Evolutionary conservation across 2,329 filamentous ascomycete species (phyloP).

Genomic region (Tolypocladium cylindrosporum): DNA sequence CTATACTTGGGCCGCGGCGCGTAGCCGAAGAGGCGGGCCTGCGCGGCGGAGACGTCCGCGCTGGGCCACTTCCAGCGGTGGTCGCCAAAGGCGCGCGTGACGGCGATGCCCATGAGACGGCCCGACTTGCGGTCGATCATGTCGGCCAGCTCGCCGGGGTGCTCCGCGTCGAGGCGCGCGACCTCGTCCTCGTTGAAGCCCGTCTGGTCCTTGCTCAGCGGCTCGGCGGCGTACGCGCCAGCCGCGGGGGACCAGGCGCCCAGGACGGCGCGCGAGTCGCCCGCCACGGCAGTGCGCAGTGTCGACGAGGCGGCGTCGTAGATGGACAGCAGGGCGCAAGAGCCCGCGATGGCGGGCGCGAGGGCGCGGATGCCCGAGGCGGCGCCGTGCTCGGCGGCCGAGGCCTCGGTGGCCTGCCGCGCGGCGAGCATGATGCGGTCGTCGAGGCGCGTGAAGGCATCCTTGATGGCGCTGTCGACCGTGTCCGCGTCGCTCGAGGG

Average conservation of each 20-base stretch:
- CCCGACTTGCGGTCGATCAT: constrained; percentile 38
- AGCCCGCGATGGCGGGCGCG: constrained; percentile 35
- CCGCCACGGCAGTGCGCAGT: constrained; percentile 54
- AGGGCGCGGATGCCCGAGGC: constrained; percentile 20
- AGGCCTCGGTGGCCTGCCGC: constrained; percentile 16
- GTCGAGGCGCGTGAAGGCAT: constrained; percentile 46
- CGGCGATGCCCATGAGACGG: constrained; percentile 48
- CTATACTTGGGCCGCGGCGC: constrained; percentile 29
- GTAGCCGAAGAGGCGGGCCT: constrained; percentile 39
- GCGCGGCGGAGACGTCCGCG: constrained; percentile 22
- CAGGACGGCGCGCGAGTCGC: constrained; percentile 58
- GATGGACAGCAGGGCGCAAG: constrained; percentile 53
- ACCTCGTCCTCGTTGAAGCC: constrained; percentile 52
- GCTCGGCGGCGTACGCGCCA: constrained; percentile 36
- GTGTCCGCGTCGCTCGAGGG: constrained; percentile 28
- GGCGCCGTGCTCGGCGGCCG: constrained; percentile 15
- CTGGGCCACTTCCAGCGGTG: constrained; percentile 57
- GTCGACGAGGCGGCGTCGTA: constrained; percentile 44
- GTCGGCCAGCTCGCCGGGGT: constrained; percentile 51
- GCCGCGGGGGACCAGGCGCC: constrained; percentile 34
- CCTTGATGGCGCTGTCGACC: constrained; percentile 45
- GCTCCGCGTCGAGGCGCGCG: constrained; percentile 40
- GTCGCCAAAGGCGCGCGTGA: constrained; percentile 61
- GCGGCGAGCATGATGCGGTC: constrained; percentile 39
- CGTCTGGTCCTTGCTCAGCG: constrained; percentile 56